These are phyloP conservation scores for Cryptomeria japonica DNA, from an alignment of 75 land plant species.

Conservation along the genomic window DNA sequence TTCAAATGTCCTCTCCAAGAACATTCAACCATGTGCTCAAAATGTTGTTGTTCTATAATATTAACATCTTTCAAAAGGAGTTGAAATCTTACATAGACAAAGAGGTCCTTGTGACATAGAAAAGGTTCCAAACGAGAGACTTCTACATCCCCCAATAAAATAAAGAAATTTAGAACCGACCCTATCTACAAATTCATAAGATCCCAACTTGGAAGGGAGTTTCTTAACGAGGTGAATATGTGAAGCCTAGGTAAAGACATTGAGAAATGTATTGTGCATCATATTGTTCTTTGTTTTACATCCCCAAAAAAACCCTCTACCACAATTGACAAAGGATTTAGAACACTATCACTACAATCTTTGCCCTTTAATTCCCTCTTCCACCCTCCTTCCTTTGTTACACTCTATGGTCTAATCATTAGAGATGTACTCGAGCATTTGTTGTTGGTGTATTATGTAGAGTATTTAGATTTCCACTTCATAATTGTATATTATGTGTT, in stretches of 20 bases:
- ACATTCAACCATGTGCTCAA: too few relatives aligned
- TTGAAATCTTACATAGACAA: slow-evolving; percentile 16
- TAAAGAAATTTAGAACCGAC: slow-evolving; percentile 41
- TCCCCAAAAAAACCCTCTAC: slow-evolving; percentile 13
- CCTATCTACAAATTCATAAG: slow-evolving; percentile 54
- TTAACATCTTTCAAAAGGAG: slow-evolving; percentile 37
- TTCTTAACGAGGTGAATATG: slow-evolving; percentile 37
- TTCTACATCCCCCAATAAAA: slow-evolving; percentile 35
- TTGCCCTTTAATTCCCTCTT: too few relatives aligned
- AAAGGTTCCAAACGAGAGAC: slow-evolving; percentile 37
- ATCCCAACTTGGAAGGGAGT: slow-evolving; percentile 33
- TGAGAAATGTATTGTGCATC: slow-evolving; percentile 31
- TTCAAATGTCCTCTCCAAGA: too few relatives aligned
- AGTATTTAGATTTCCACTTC: too few relatives aligned
- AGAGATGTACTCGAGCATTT: too few relatives aligned
- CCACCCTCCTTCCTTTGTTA: too few relatives aligned
- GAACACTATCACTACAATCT: not conserved
- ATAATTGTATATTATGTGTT: too few relatives aligned
- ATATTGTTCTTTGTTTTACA: slow-evolving; percentile 26
- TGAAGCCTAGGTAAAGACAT: slow-evolving; percentile 57
- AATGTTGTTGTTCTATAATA: slow-evolving; percentile 19
- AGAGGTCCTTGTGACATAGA: slow-evolving; percentile 37
- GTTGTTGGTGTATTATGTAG: too few relatives aligned
- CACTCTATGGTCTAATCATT: too few relatives aligned
- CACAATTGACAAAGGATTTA: slow-evolving; percentile 23